Evolutionary conservation across 495 filamentous ascomycete genomes (phyloP).

Genomic region (Barbatosphaeria neglecta): DNA sequence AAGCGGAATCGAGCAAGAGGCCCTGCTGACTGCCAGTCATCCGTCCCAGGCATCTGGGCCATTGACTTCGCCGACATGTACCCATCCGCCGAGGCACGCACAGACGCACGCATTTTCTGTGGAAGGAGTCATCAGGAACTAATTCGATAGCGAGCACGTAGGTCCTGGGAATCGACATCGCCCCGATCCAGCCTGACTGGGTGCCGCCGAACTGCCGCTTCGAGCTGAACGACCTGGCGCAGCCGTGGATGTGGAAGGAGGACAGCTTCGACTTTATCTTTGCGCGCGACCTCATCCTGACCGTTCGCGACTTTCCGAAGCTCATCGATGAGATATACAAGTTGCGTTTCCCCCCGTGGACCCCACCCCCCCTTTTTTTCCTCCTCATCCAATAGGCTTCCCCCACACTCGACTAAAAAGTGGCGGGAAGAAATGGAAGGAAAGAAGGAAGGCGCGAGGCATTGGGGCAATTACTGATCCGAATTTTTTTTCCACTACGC

Average conservation of each 20-base stretch:
- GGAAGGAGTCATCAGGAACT: background rate
- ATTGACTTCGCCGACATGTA: slow-evolving; percentile 36
- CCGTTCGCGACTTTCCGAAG: slow-evolving; percentile 42
- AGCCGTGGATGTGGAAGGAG: slow-evolving; percentile 38
- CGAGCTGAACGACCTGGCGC: slow-evolving; percentile 45
- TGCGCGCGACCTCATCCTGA: slow-evolving; percentile 41
- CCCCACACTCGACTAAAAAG: background rate
- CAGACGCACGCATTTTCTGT: background rate
- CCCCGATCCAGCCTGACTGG: slow-evolving; percentile 34
- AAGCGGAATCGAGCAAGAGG: background rate
- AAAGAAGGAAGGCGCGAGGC: no score
- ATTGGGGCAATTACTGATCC: no score
- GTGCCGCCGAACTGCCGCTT: slow-evolving; percentile 44
- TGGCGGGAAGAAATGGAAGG: no score
- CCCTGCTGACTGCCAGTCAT: background rate
- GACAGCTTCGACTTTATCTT: slow-evolving; percentile 56
- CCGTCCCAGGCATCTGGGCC: slow-evolving; percentile 24
- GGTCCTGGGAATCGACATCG: slow-evolving; percentile 47
- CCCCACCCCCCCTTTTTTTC: background rate
- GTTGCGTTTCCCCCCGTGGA: background rate
- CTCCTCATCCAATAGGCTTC: background rate
- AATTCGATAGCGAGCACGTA: slow-evolving; percentile 25
- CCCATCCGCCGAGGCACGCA: slow-evolving; percentile 32
- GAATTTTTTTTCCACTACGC: background rate
- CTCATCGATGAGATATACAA: slow-evolving; percentile 23